Evolutionary conservation across 345 rosid genomes (phyloP).

Genomic region (Cardamine chenopodiifolia): DNA sequence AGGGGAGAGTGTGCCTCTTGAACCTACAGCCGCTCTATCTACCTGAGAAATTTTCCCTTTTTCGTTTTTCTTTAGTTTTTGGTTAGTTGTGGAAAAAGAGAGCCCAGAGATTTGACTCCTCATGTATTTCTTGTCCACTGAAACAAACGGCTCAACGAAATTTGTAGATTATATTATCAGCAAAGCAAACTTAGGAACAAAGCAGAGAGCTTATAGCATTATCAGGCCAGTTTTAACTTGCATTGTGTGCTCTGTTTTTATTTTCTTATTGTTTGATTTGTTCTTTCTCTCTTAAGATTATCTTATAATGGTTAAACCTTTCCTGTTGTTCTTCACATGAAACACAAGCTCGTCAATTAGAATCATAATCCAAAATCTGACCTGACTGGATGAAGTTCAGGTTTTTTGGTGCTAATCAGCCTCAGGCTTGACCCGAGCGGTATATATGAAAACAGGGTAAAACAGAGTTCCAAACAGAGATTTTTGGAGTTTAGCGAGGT

Average conservation of each 20-base stretch:
- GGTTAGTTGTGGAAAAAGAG: constrained; percentile 21
- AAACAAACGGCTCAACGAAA: constrained; percentile 11
- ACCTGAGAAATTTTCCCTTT: constrained; percentile 23
- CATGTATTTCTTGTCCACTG: not conserved
- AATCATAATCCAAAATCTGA: not conserved
- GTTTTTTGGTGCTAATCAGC: not conserved
- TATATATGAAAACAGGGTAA: not conserved
- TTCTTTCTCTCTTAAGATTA: not conserved
- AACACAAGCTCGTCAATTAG: not conserved
- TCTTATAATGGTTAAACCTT: not conserved
- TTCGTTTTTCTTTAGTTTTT: not conserved
- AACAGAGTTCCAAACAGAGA: constrained; percentile 14
- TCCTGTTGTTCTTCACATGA: too few species aligned
- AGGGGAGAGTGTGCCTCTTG: constrained; percentile 49
- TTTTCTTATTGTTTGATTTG: not conserved
- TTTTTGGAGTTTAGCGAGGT: constrained; percentile 4
- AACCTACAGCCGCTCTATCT: constrained; percentile 46
- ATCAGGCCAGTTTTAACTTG: constrained; percentile 30
- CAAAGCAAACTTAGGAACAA: constrained; percentile 15
- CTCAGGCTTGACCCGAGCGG: not conserved
- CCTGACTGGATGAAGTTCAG: not conserved
- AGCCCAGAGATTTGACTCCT: constrained; percentile 21
- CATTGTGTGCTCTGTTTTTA: constrained; percentile 11
- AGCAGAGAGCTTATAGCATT: constrained; percentile 25
- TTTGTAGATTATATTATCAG: constrained; percentile 30